Conservation (phyloP, 73 alveolate species). For the Uronychia binucleata region DNA sequence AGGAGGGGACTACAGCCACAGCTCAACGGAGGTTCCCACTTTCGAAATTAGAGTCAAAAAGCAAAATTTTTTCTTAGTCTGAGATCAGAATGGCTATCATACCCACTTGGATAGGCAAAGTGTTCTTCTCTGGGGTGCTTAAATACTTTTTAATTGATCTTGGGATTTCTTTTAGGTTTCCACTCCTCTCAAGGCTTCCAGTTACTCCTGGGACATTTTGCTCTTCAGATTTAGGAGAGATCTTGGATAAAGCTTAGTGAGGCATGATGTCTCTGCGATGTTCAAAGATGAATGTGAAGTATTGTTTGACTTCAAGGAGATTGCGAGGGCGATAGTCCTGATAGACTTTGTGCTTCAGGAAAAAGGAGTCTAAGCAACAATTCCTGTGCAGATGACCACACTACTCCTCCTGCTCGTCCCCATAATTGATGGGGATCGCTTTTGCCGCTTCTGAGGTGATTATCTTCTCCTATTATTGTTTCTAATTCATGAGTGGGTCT, state of each 20-base stretch:
- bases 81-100: not conserved
- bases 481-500: no score
- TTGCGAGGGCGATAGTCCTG: not conserved
- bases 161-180: not conserved
- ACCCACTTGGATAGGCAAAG: not conserved
- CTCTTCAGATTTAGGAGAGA: not conserved
- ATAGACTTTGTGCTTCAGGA: not conserved
- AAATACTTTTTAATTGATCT: not conserved
- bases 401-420: not conserved
- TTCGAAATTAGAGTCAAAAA: conserved; percentile 52
- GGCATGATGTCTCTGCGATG: not conserved
- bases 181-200: not conserved
- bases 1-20: not conserved
- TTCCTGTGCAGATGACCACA: not conserved
- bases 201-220: not conserved
- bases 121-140: not conserved
- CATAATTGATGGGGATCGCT: not conserved
- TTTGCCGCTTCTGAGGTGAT: not conserved
- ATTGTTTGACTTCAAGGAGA: not conserved
- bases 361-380: not conserved
- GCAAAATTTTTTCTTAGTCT: not conserved
- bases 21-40: conserved; percentile 40
- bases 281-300: not conserved
- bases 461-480: no score
- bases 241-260: not conserved